Base-by-base conservation (phyloP, 345 rosid genomes). In the Hibiscus syriacus region DNA sequence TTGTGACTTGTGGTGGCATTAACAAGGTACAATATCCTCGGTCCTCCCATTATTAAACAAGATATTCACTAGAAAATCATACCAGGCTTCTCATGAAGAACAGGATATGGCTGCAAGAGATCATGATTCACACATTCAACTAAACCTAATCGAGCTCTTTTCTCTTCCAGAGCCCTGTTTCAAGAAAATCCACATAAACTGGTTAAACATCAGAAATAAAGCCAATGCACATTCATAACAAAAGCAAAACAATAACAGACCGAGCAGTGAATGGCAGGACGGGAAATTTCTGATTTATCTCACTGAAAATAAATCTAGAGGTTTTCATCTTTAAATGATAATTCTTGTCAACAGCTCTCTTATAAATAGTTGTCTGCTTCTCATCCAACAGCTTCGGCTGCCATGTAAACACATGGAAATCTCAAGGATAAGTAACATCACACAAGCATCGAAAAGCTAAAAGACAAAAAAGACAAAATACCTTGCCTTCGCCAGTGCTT, bases 401-500 rank as follows among this genome's bases (percentile, higher is more conserved):
- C 81, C 78, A 72, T 76, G 50, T 49, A 6, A 45, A 45, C 25
- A 36, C 17, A 41, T 53, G 0, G 20, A 48, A 64, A 74, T 25
- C 26, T 20, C 48, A 13, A 73, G 29, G 5, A 63, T 23, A 19
- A 12, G n/a, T n/a, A 25, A 29, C 4, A 58, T n/a, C 30, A 23
- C 3, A 75, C 3, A 38, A 58, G 48, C 16, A 26, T 38, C 53
- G 72, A 0, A 46, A 38, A 12, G 30, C 6, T 54, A 54, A 32
- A 32, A 20, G 19, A 73, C 45, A 17, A 43, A 30, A 56, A 41
- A 55, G 36, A 38, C 50, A 9, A n/a, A 67, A 77, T 83, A 95
- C 99, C 99, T 95, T 95, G 72, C 99, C 99, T 16, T 95, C 99
- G 59, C 98, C 99, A 0, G 99, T 84, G 79, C 97, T 92, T 30